Conservation (phyloP, 208 protist species). For the Leishmania mexicana region DNA sequence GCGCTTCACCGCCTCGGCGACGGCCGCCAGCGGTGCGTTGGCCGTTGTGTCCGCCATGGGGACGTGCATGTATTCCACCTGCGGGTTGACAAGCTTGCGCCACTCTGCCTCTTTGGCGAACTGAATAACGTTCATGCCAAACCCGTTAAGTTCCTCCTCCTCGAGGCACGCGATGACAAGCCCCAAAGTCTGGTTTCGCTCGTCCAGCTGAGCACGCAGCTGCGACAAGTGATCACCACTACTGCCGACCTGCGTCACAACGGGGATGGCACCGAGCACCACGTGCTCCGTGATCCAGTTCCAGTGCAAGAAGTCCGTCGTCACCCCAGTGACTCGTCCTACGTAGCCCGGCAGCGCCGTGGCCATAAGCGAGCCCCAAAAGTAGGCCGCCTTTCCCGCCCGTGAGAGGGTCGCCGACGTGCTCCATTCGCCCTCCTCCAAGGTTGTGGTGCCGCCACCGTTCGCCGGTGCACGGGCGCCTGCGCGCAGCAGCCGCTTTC, state of each 20-base stretch:
- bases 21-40: constrained; percentile 44
- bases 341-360: constrained; percentile 83
- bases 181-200: constrained; percentile 53
- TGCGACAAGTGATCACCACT: constrained; percentile 79
- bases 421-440: constrained; percentile 1
- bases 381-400: constrained; percentile 73
- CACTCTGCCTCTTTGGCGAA: constrained; percentile 83
- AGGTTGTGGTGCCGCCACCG: background rate
- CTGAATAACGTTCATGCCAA: constrained; percentile 70
- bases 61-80: constrained; percentile 62
- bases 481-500: constrained; percentile 41
- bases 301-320: constrained; percentile 81
- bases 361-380: constrained; percentile 82
- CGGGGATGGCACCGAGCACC: constrained; percentile 85
- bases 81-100: constrained; percentile 41
- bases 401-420: constrained; percentile 38
- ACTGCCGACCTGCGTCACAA: constrained; percentile 79
- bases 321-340: constrained; percentile 70
- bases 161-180: constrained; percentile 84
- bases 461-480: constrained; percentile 2
- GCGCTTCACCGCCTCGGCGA: constrained; percentile 53
- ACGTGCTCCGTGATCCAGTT: constrained; percentile 77
- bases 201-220: constrained; percentile 60
- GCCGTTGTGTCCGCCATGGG: constrained; percentile 80
- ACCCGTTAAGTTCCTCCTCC: constrained; percentile 79